Evolutionary conservation across 108 stramenopile species (phyloP), one percentile per base, ranked within the genome.

Genomic region (Hondaea fermentalgiana): DNA sequence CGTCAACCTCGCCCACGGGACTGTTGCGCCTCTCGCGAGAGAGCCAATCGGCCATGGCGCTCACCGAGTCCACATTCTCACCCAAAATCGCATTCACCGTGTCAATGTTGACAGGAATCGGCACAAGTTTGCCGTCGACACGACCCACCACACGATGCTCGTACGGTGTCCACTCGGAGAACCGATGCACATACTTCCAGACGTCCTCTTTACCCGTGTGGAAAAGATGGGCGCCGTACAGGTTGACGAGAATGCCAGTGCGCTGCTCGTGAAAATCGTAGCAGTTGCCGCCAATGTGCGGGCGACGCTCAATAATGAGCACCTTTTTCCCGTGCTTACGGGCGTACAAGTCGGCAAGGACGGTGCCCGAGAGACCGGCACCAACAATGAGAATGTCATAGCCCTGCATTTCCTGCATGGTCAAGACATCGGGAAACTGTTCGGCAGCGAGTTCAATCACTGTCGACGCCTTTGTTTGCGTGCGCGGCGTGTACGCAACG

Each of bases 31-130:
- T 94, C 87, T 95, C 94, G 42, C 91, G 64, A 49, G 92, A 60
- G 60, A 95, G 72, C 94, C 95, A 96, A 59, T 90, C 87, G 69
- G 95, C 92, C 96, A 96, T 96, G 90, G 95, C 94, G 87, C 92
- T 88, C 21, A 87, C 87, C 53, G 44, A 92, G 25, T 59, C 28
- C 57, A 96, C 94, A 25, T 94, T 90, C 49, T 94, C 64, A 51
- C 92, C 95, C 43, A 96, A 96, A 51, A 96, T 90, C 35, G 87
- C 59, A 90, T 96, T 96, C 28, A 96, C 96, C 28, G 96, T 96
- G 60, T 95, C 93, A 53, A 96, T 96, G 72, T 95, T 96, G 29
- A 95, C 95, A 14, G 96, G 96, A 87, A 96, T 95, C 28, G 95
- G 95, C 5, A 96, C 94, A 72, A 93, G 88, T 69, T 95, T 93